Conservation (phyloP, 805 yeast genomes). For the Kluyveromyces siamensis region DNA sequence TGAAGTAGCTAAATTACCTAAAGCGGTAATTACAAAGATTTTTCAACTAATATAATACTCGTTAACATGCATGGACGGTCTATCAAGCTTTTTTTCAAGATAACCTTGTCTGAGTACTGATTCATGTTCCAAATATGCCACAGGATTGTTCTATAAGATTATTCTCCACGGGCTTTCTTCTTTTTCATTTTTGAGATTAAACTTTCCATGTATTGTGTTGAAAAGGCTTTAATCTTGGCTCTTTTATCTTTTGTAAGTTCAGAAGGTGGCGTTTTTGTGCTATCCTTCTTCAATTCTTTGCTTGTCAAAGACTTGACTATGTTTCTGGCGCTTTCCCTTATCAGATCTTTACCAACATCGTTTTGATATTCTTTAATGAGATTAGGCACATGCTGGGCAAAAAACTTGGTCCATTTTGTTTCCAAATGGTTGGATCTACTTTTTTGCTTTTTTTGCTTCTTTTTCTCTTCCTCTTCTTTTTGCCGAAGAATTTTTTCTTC, state of each 20-base stretch:
- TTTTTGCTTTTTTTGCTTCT: conserved; percentile 11
- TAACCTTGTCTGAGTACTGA: neutral
- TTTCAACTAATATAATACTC: neutral
- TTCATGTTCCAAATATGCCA: neutral
- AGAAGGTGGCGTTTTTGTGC: conserved; percentile 35
- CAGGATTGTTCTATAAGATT: neutral
- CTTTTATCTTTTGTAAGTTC: conserved; percentile 58
- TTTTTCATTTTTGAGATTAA: conserved; percentile 39
- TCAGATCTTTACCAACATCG: conserved; percentile 60
- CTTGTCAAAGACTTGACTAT: conserved; percentile 56
- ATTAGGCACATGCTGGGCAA: conserved; percentile 77
- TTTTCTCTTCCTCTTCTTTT: conserved; percentile 18
- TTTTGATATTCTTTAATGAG: conserved; percentile 55
- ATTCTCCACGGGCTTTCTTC: conserved; percentile 35
- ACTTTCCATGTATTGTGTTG: conserved; percentile 58
- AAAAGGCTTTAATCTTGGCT: conserved; percentile 59
- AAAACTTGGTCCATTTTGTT: conserved; percentile 32
- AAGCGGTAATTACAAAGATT: neutral
- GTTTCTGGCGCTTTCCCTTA: conserved; percentile 74
- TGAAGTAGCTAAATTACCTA: neutral
- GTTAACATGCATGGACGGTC: neutral
- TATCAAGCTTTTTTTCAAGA: neutral
- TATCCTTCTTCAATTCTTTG: conserved; percentile 47
- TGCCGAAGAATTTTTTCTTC: conserved; percentile 10
- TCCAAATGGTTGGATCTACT: conserved; percentile 13